phyloP scores from a whole-genome alignment of 495 filamentous ascomycete species.

The Aspergillus egyptiacus region DNA sequence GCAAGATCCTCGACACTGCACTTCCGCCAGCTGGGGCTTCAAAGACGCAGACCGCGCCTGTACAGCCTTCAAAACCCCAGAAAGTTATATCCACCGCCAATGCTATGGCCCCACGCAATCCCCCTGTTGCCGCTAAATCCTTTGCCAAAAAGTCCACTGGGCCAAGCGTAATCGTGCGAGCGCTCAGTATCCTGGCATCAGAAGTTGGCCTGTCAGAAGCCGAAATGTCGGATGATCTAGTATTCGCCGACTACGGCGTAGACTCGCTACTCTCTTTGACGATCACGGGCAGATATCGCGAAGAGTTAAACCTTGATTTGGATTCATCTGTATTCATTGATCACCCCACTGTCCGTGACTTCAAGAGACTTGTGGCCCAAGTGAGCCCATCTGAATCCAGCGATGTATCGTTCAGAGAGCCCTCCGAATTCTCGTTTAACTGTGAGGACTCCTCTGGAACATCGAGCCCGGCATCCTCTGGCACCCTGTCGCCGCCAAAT shows the following conservation, averaged over 20 bases:
- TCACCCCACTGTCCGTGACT: constrained; percentile 51
- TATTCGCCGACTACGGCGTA: constrained; percentile 48
- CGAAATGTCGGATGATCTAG: constrained; percentile 51
- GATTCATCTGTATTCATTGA: constrained; percentile 54
- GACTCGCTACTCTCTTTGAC: constrained; percentile 49
- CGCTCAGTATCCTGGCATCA: constrained; percentile 58
- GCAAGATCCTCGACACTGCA: constrained; percentile 59
- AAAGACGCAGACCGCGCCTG: constrained; percentile 23
- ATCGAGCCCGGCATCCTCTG: constrained; percentile 32
- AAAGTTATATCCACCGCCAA: constrained; percentile 37
- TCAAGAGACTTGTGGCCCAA: constrained; percentile 52
- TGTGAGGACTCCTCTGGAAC: constrained; percentile 26
- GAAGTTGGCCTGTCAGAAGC: constrained; percentile 58
- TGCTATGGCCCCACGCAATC: constrained; percentile 19
- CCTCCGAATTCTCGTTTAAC: constrained; percentile 25
- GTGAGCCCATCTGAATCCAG: constrained; percentile 31
- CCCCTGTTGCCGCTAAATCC: constrained; percentile 24
- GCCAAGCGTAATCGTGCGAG: constrained; percentile 29
- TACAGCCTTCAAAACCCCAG: constrained; percentile 27
- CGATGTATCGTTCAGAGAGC: constrained; percentile 31
- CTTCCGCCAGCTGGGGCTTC: constrained; percentile 53
- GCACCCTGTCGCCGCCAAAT: constrained; percentile 27
- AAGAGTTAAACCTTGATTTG: constrained; percentile 46
- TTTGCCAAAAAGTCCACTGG: constrained; percentile 21
- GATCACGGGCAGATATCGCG: constrained; percentile 42